These are phyloP conservation scores for Zygnema cylindricum DNA, from an alignment of 139 green algal genomes.

Conservation along the genomic window DNA sequence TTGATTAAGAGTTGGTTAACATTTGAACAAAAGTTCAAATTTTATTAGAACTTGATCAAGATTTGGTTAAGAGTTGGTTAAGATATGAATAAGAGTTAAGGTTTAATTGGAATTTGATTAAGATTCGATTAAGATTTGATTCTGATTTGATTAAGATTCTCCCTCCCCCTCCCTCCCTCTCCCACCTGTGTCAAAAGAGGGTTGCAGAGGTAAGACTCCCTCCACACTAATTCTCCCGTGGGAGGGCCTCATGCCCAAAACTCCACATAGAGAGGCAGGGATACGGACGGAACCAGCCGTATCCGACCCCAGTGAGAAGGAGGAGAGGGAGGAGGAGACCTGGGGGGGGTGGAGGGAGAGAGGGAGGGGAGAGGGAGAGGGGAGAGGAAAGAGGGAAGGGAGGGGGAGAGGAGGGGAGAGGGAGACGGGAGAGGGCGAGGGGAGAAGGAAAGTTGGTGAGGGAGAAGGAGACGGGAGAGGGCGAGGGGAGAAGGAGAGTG, in stretches of 20 bases:
- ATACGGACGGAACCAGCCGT: constrained; percentile 89
- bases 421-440: too few relatives aligned
- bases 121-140: too few relatives aligned
- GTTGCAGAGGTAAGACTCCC: constrained; percentile 73
- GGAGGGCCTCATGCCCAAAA: constrained; percentile 86
- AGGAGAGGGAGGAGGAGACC: constrained; percentile 39
- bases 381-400: neutral
- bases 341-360: too few relatives aligned
- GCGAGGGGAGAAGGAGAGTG: too few relatives aligned
- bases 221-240: constrained; percentile 73
- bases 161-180: too few relatives aligned
- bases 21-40: neutral
- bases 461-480: too few relatives aligned
- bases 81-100: neutral
- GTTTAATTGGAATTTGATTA: too few relatives aligned
- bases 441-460: too few relatives aligned
- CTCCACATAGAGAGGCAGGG: constrained; percentile 85
- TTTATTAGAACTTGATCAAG: neutral
- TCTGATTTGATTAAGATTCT: too few relatives aligned
- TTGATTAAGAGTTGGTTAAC: neutral
- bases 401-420: neutral
- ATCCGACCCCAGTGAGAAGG: constrained; percentile 83
- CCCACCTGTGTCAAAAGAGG: constrained; percentile 60
- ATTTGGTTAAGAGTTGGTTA: neutral
- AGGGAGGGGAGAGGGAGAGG: neutral